Conservation (phyloP, 345 rosid genomes). For the Syzygium oleosum region DNA sequence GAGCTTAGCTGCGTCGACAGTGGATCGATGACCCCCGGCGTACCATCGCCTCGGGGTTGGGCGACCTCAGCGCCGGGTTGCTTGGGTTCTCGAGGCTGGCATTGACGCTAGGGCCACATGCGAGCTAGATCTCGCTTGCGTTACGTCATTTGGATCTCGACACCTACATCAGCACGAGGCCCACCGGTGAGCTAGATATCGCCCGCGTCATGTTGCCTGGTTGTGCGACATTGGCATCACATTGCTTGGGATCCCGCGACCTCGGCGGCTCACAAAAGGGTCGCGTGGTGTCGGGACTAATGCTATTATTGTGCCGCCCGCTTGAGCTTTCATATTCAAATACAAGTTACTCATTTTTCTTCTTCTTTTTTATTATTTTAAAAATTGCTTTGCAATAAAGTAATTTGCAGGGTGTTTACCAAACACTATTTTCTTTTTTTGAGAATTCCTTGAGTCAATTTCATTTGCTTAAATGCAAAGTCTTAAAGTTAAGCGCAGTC, state of each 20-base stretch:
- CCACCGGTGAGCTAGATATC: background rate
- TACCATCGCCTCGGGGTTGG: no score
- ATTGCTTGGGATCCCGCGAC: no score
- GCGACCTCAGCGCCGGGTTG: background rate
- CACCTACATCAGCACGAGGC: background rate
- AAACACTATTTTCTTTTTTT: background rate
- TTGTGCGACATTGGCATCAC: no score
- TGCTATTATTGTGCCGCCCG: background rate
- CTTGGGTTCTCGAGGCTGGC: background rate
- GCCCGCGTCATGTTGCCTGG: no score
- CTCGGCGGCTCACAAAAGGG: background rate
- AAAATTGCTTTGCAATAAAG: background rate
- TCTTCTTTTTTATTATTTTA: no score
- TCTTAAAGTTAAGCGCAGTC: background rate
- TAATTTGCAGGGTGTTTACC: background rate
- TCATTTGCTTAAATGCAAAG: accelerated
- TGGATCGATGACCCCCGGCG: background rate
- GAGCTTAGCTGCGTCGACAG: background rate
- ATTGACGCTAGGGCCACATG: background rate
- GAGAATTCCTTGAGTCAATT: background rate
- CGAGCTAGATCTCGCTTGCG: background rate
- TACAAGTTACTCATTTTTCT: background rate
- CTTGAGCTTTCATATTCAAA: background rate
- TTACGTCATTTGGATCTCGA: background rate
- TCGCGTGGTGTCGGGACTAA: accelerated